These are phyloP conservation scores for Geotrichum aggregatum DNA, from an alignment of 1,139 yeast species.

Conservation along the genomic window DNA sequence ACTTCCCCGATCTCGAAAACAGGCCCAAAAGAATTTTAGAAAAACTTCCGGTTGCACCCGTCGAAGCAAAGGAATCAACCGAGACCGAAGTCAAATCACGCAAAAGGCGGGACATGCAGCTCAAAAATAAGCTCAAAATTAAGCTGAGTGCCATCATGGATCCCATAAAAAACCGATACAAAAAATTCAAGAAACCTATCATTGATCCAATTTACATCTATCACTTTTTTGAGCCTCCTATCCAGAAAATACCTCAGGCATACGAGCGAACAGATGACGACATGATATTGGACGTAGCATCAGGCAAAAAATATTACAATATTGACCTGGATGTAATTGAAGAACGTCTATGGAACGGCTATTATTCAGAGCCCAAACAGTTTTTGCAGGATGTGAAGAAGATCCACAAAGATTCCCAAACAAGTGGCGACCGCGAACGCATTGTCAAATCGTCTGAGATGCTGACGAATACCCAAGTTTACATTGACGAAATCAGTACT, in stretches of 20 bases:
- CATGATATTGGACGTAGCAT: slow-evolving; percentile 72
- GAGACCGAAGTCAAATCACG: slow-evolving; percentile 45
- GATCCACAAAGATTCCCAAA: slow-evolving; percentile 74
- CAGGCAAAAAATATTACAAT: slow-evolving; percentile 70
- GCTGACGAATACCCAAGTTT: slow-evolving; percentile 95
- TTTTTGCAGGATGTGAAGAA: slow-evolving; percentile 77
- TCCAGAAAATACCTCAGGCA: slow-evolving; percentile 33
- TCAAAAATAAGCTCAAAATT: slow-evolving; percentile 78
- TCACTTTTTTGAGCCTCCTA: slow-evolving; percentile 67
- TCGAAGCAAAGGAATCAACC: slow-evolving; percentile 27
- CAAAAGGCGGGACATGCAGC: slow-evolving; percentile 69
- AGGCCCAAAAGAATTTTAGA: slow-evolving; percentile 42
- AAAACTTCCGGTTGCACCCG: slow-evolving; percentile 43
- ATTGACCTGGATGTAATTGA: slow-evolving; percentile 94
- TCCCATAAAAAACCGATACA: slow-evolving; percentile 76
- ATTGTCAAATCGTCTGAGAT: slow-evolving; percentile 87
- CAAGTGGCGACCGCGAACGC: slow-evolving; percentile 78
- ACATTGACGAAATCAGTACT: slow-evolving; percentile 74
- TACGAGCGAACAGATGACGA: slow-evolving; percentile 62
- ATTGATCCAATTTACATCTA: slow-evolving; percentile 70
- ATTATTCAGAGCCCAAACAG: slow-evolving; percentile 87
- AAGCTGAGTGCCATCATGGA: slow-evolving; percentile 88
- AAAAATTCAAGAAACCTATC: slow-evolving; percentile 83
- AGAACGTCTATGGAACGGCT: slow-evolving; percentile 96
- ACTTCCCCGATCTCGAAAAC: slow-evolving; percentile 41